A percentile compares a stretch with the other conserved stretches of the same genome.
phyloP scores from a whole-genome alignment of 2,329 filamentous ascomycete species.

The Myotisia sp. region DNA sequence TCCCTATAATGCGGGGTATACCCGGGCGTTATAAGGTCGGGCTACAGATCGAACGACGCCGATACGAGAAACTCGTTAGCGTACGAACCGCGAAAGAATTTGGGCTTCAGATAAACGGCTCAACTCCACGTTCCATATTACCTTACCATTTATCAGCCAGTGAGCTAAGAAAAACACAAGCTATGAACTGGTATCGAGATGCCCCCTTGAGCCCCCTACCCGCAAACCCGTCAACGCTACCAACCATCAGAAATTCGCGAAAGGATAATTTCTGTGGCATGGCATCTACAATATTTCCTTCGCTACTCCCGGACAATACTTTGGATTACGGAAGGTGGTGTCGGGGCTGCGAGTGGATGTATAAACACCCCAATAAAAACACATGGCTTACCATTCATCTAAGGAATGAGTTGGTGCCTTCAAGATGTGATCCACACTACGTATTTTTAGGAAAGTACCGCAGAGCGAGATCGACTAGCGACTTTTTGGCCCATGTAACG shows the following conservation, averaged over 20 bases:
- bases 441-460: neutral
- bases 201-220: neutral
- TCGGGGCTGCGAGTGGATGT: neutral
- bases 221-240: neutral
- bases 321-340: too few relatives aligned
- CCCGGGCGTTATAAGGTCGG: neutral
- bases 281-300: too few relatives aligned
- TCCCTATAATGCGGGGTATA: neutral
- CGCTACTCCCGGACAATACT: too few relatives aligned
- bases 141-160: neutral
- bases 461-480: neutral
- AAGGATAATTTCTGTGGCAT: too few relatives aligned
- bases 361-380: neutral
- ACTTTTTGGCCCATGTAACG: neutral
- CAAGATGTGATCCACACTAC: neutral
- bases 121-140: neutral
- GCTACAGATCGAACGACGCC: neutral
- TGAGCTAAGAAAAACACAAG: neutral
- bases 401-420: neutral
- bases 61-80: constrained; percentile 1
- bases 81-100: neutral
- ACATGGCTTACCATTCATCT: neutral
- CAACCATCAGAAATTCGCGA: too few relatives aligned
- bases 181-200: neutral
- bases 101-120: neutral